Conservation (phyloP, 805 yeast genomes). For the Millerozyma miso region DNA sequence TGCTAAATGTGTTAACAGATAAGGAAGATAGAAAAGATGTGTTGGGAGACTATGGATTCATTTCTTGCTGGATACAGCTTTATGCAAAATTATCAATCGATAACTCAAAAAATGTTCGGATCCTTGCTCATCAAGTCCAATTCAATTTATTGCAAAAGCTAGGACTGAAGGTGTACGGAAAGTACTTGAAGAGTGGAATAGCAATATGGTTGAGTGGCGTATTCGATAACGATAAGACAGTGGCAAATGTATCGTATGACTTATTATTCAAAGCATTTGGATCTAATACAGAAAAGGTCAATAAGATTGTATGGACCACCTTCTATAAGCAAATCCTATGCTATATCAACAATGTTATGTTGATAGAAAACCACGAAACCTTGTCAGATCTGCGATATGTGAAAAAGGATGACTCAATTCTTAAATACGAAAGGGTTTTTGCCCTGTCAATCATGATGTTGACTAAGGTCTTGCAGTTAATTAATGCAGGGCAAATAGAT, state of each 20-base stretch:
- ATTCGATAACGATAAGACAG: conserved; percentile 65
- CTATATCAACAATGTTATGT: conserved; percentile 48
- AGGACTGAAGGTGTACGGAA: conserved; percentile 52
- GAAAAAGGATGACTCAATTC: conserved; percentile 58
- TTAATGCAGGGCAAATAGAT: conserved; percentile 11
- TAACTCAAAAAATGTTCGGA: conserved; percentile 61
- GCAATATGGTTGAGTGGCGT: conserved; percentile 72
- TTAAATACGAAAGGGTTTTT: conserved; percentile 59
- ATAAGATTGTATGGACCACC: conserved; percentile 51
- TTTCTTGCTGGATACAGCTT: conserved; percentile 71
- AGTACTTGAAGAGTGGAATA: conserved; percentile 64
- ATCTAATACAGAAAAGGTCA: conserved; percentile 45
- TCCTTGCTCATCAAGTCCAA: conserved; percentile 61
- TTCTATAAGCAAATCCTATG: conserved; percentile 55
- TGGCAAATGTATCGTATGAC: conserved; percentile 45
- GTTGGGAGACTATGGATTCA: conserved; percentile 44
- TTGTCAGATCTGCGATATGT: conserved; percentile 73
- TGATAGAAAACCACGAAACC: conserved; percentile 55
- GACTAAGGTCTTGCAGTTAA: conserved; percentile 23
- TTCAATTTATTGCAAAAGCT: conserved; percentile 44
- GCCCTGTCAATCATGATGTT: conserved; percentile 48
- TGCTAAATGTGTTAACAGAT: conserved; percentile 31
- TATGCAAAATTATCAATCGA: conserved; percentile 79
- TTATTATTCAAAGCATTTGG: conserved; percentile 54
- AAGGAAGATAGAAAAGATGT: conserved; percentile 13